A percentile compares a stretch with the other conserved stretches of the same genome.
Conservation (phyloP, 306 rosid species). For the Abrus precatorius region DNA sequence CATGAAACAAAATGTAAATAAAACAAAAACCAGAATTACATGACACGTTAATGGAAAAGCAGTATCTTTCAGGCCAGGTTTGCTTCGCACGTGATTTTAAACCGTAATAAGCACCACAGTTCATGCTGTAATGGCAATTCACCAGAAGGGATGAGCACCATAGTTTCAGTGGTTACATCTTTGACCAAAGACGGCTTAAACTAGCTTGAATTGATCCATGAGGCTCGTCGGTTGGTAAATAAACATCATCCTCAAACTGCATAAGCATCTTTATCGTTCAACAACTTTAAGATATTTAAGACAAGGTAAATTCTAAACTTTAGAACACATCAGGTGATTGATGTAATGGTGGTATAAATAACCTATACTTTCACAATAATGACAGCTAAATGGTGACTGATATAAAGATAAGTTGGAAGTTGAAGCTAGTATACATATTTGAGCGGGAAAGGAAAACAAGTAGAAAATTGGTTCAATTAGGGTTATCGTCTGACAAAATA, state of each 20-base stretch:
- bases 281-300: slow-evolving; percentile 16
- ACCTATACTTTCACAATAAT: not conserved
- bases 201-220: slow-evolving; percentile 94
- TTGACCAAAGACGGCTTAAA: slow-evolving; percentile 79
- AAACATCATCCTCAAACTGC: slow-evolving; percentile 95
- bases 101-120: not conserved
- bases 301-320: not conserved
- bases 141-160: slow-evolving; percentile 42
- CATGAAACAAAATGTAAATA: not conserved
- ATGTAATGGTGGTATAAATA: not conserved
- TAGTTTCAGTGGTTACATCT: slow-evolving; percentile 58
- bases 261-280: slow-evolving; percentile 32
- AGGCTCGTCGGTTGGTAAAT: slow-evolving; percentile 92
- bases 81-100: not conserved
- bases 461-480: not conserved
- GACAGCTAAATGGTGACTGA: not conserved
- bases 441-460: slow-evolving; percentile 19
- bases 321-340: not conserved
- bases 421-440: not conserved
- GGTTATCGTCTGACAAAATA: not conserved
- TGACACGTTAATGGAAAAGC: slow-evolving; percentile 12
- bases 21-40: slow-evolving; percentile 10
- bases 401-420: not conserved
- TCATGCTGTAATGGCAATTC: slow-evolving; percentile 28
- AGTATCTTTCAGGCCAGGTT: slow-evolving; percentile 11